Evolutionary conservation across 208 protist species (phyloP), one percentile per base, ranked within the genome.

Genomic region (Trypanosoma scelopori): DNA sequence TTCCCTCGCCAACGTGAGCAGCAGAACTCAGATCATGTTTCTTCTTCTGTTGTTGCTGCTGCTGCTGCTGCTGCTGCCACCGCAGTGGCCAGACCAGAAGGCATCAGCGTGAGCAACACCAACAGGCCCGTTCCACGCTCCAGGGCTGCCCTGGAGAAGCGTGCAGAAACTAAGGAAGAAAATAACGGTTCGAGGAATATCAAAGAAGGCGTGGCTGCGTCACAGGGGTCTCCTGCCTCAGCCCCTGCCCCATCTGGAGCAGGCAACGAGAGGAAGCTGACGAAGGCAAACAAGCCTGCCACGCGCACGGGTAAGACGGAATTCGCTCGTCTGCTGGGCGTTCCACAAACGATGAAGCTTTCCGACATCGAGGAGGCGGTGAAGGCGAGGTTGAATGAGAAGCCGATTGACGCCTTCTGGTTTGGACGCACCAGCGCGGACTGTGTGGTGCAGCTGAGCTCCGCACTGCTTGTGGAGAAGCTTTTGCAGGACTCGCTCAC

Each of bases 401-500:
- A 68, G 37, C 76, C 74, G 39, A n/a, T 58, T 43, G 84, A 90
- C 45, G 67, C 71, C n/a, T 90, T 84, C 65, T 90, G 83, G 87
- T 85, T 83, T 49, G 88, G 88, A 23, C 76, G 68, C 55, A 47
- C 66, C 43, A 84, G 77, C 70, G 45, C 55, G 1, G 78, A 94
- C 65, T 77, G 78, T 3, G 84, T 94, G 66, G 39, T 85, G 35
- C 49, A 85, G 71, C 76, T 91, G 30, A 32, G 50, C 20, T 62
- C 68, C 0, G 56, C 62, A 15, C 51, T 64, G 27, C 71, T 68
- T 23, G 79, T 79, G 9, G 67, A 64, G 35, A 48, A 42, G 16
- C 46, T 87, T 25, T 22, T 69, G 52, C 18, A 32, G 3, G 59
- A 67, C 47, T 51, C 56, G 20, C 52, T 89, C 41, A 71, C 37